Evolutionary conservation across 1,284 basidiomycete species (phyloP).

Genomic region (Sporisorium graminicola): DNA sequence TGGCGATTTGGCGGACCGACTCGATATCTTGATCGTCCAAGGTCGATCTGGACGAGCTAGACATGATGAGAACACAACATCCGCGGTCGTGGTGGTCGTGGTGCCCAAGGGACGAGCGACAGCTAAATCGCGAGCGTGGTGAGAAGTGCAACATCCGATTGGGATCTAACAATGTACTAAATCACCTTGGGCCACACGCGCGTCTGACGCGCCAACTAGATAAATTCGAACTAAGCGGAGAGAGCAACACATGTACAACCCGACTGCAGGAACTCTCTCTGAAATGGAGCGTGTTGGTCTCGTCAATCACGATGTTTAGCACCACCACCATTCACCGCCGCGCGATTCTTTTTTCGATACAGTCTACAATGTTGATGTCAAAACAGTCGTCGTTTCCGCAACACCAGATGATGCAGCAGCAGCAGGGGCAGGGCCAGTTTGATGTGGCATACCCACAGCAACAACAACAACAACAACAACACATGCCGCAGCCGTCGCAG

Average conservation of each 20-base stretch:
- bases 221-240: neutral
- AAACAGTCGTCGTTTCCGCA: conserved; percentile 35
- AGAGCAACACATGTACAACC: neutral
- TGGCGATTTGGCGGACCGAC: too few relatives aligned
- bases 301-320: neutral
- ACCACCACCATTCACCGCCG: conserved; percentile 2
- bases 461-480: conserved; percentile 31
- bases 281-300: neutral
- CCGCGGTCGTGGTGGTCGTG: too few relatives aligned
- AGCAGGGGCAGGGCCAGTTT: conserved; percentile 2
- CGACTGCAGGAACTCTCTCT: neutral
- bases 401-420: conserved; percentile 19
- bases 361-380: conserved; percentile 28
- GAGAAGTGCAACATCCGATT: too few relatives aligned
- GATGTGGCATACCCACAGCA: conserved; percentile 19
- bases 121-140: too few relatives aligned
- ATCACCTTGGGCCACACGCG: conserved; percentile 2
- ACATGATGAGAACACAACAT: too few relatives aligned
- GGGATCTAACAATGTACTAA: conserved; percentile 5
- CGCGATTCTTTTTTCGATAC: too few relatives aligned
- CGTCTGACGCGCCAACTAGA: conserved; percentile 6
- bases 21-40: too few relatives aligned
- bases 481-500: conserved; percentile 36
- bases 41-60: too few relatives aligned
- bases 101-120: too few relatives aligned